Evolutionary conservation across 2,329 filamentous ascomycete genomes (phyloP).

Genomic region (Penicillium sp.): DNA sequence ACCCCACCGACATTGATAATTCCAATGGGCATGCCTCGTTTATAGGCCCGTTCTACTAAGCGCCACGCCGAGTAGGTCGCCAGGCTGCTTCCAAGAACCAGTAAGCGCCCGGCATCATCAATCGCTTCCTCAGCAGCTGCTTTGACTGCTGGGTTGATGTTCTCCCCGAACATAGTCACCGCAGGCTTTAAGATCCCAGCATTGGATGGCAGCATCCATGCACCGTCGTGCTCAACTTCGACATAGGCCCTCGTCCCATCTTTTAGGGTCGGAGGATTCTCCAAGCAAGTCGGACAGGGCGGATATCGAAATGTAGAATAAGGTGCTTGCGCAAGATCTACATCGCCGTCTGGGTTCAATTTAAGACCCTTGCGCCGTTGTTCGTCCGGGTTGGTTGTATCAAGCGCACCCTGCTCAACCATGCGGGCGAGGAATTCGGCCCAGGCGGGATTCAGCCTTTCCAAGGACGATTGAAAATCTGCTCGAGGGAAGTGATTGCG

Average conservation of each 20-base stretch:
- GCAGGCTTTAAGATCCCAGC: constrained; percentile 87
- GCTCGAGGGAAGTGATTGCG: constrained; percentile 67
- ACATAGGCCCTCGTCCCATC: constrained; percentile 61
- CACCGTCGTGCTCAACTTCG: constrained; percentile 74
- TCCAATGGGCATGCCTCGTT: constrained; percentile 79
- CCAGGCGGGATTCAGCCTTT: constrained; percentile 83
- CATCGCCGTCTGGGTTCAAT: constrained; percentile 91
- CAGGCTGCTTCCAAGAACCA: constrained; percentile 84
- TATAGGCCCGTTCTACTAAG: constrained; percentile 77
- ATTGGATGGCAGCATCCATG: constrained; percentile 65
- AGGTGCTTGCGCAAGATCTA: constrained; percentile 81
- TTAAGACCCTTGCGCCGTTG: constrained; percentile 68
- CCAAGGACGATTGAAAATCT: constrained; percentile 72
- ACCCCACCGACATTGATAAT: constrained; percentile 71
- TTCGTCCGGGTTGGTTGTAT: constrained; percentile 73
- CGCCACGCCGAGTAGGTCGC: constrained; percentile 96
- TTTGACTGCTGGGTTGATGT: constrained; percentile 69
- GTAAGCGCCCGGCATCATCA: constrained; percentile 69
- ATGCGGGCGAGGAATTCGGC: constrained; percentile 71
- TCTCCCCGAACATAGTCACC: constrained; percentile 96
- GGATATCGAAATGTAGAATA: constrained; percentile 92
- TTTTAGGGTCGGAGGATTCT: constrained; percentile 56
- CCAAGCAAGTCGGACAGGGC: constrained; percentile 77
- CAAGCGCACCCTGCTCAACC: constrained; percentile 70
- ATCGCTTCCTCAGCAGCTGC: constrained; percentile 74